Evolutionary conservation across 306 rosid species (phyloP).

Genomic region (Cucurbita maxima): DNA sequence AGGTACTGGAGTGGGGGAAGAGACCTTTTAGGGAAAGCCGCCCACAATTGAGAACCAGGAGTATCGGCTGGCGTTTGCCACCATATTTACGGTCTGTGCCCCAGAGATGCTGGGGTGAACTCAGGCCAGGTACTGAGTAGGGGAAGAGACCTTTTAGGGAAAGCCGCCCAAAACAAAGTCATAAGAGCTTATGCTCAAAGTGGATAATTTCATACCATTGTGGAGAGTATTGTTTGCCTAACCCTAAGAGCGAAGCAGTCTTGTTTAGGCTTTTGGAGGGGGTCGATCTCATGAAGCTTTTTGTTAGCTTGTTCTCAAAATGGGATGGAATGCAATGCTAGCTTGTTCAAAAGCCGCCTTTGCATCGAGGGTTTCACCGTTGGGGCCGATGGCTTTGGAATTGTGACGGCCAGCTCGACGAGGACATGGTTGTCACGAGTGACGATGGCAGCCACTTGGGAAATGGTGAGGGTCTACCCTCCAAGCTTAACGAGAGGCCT

Average conservation of each 20-base stretch:
- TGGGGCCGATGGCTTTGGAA: conserved; percentile 54
- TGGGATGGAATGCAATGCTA: conserved; percentile 26
- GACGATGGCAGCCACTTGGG: conserved; percentile 38
- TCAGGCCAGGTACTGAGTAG: too few relatives aligned
- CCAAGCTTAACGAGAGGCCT: conserved; percentile 50
- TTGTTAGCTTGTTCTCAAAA: conserved; percentile 11
- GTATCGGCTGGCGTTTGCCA: too few relatives aligned
- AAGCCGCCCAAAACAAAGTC: too few relatives aligned
- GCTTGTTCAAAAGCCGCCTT: conserved; percentile 45
- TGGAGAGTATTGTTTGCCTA: too few relatives aligned
- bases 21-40: too few relatives aligned
- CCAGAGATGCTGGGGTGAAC: too few relatives aligned
- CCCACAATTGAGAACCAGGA: too few relatives aligned
- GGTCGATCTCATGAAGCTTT: not conserved
- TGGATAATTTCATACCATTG: too few relatives aligned
- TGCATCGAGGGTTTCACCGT: conserved; percentile 13
- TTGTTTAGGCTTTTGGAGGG: not conserved
- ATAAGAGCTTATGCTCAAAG: too few relatives aligned
- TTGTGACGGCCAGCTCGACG: conserved; percentile 67
- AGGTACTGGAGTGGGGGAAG: too few relatives aligned
- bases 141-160: too few relatives aligned
- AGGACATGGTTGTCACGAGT: conserved; percentile 19
- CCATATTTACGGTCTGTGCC: too few relatives aligned
- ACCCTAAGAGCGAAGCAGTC: not conserved
- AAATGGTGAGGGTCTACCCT: conserved; percentile 21